Evolutionary conservation across 441 rosid genomes (phyloP), one percentile per base, ranked within the genome.

Genomic region (Kokia cookei): DNA sequence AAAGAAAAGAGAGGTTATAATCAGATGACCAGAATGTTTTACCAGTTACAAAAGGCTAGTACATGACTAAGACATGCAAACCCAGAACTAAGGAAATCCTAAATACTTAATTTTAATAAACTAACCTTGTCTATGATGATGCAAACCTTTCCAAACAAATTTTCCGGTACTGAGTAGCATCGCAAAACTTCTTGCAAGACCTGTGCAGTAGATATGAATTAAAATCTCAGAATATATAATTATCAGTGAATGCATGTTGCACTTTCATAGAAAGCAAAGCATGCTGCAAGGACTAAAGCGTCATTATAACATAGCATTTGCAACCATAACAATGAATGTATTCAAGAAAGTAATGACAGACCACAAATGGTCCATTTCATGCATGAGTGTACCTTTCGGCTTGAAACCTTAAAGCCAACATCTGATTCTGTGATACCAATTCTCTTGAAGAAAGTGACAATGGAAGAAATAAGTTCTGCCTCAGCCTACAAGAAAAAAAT

Each of bases 41-140:
- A 24, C 35, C 62, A 58, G 35, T 58, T 58, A 24, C 35, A 58
- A 24, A 63, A 64, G 15, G 8, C 54, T 19, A 50, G 12, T 15
- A 26, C 24, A 29, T 29, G 13, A 60, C 59, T 27, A 67, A 19
- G 32, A 61, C 19, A 37, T 59, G 15, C 77, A 40, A 61, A 15
- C 65, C 10, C 12, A 5, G 29, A 51, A 13, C 19, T 26, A 43
- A 10, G 3, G 10, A 47, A 75, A 69, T 22, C 37, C 24, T 64
- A 43, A 62, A 73, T 13, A 27, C 67, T 75, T 55, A 66, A 60
- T n/a, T 26, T 62, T 51, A 67, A 64, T 63, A 59, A 65, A 77
- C 90, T 75, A 75, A 95, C 98, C 99, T 95, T 93, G 86, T 92
- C 98, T 76, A 95, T 91, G 73, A 89, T 86, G 64, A 94, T 70